A percentile compares a stretch with the other conserved stretches of the same genome.
Conservation (phyloP, 305 asterid genomes). For the Fraxinus angustifolia region DNA sequence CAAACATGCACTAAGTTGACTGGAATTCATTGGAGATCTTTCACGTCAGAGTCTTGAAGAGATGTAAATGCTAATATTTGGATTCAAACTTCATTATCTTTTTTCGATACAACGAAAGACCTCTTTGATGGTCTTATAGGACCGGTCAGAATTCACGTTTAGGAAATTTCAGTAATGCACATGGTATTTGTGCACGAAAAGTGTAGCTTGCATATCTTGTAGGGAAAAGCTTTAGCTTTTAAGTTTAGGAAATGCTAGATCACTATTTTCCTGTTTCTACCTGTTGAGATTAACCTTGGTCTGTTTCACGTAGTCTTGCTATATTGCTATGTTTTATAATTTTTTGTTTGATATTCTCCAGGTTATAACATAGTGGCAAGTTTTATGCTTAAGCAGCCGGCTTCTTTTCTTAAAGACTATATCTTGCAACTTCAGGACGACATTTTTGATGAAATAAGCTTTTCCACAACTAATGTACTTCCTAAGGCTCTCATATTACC, state of each 20-base stretch:
- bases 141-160: neutral
- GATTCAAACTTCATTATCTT: neutral
- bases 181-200: neutral
- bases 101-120: neutral
- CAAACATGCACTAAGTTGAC: neutral
- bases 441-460: constrained; percentile 80
- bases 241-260: neutral
- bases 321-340: neutral
- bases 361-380: constrained; percentile 89
- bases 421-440: constrained; percentile 53
- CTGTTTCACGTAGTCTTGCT: neutral
- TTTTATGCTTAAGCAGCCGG: constrained; percentile 62
- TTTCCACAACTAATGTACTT: constrained; percentile 65
- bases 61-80: neutral
- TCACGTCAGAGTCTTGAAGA: neutral
- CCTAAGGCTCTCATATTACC: constrained; percentile 11
- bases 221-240: neutral
- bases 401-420: constrained; percentile 56
- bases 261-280: neutral
- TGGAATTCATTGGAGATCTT: neutral
- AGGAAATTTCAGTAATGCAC: neutral
- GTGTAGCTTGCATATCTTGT: neutral
- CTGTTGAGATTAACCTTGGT: neutral
- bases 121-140: neutral
- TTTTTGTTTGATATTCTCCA: constrained; percentile 35